Percentiles rank a stretch among this genome's conserved stretches.
phyloP scores from a whole-genome alignment of 306 rosid species.

The Abrus precatorius region DNA sequence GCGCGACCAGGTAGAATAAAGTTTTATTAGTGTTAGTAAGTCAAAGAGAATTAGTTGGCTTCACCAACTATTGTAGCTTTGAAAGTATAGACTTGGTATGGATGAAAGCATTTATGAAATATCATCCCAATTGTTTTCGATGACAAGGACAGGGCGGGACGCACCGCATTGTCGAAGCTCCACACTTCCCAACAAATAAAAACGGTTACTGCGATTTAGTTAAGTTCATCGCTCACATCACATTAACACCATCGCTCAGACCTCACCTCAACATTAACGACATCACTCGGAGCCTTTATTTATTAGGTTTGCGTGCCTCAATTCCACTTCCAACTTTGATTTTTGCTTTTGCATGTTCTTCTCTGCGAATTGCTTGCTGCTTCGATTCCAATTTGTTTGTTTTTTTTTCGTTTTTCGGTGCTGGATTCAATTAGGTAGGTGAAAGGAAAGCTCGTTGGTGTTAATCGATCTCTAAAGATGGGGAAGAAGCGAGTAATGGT shows the following conservation, averaged over 20 bases:
- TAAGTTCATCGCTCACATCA: too few species aligned
- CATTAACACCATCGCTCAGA: too few species aligned
- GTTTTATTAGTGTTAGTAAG: too few species aligned
- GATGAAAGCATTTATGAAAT: not conserved
- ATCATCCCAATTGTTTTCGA: not conserved
- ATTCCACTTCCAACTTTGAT: not conserved
- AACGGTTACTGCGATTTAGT: too few species aligned
- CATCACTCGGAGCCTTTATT: too few species aligned
- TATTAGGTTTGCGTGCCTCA: too few species aligned
- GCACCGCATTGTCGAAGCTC: too few species aligned
- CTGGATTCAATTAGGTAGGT: not conserved
- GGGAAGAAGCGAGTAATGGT: conserved; percentile 73
- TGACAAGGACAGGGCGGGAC: not conserved
- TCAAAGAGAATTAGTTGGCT: conserved; percentile 14
- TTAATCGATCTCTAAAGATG: conserved; percentile 52
- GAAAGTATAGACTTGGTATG: not conserved
- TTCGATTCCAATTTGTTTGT: not conserved
- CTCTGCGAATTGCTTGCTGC: not conserved
- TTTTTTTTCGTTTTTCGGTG: too few species aligned
- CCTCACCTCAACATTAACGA: too few species aligned
- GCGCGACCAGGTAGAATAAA: too few species aligned
- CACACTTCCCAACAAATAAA: too few species aligned
- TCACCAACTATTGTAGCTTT: not conserved
- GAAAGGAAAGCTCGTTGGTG: not conserved
- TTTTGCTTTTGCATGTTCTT: not conserved